Evolutionary conservation across 768 basidiomycete genomes (phyloP), one percentile per base, ranked within the genome.

Genomic region (Chlorophyllum brunneum): DNA sequence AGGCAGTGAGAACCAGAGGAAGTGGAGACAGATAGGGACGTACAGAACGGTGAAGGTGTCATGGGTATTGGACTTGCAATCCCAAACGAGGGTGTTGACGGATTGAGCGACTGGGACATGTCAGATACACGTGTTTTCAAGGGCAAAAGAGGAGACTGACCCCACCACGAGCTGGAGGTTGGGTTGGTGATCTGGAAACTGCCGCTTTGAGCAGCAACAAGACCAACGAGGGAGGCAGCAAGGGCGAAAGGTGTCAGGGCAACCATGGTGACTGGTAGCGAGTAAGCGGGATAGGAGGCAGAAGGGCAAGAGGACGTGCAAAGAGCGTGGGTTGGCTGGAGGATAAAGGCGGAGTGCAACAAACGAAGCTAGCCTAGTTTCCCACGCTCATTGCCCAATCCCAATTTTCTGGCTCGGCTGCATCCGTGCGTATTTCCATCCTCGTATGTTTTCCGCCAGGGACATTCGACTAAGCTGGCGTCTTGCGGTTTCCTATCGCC

Each of bases 71-170:
- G 70, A 61, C 2, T 72, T 38, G 67, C 86, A 88, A 2, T 69
- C 70, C 86, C 86, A 88, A 2, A 65, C 58, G 37, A 88, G 59
- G n/a, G 70, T 72, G 63, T 88, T 88, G n/a, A 42, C 20, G 7
- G 81, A 79, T 47, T 71, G 56, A 8, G 79, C 74, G 51, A 88
- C 86, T 87, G 59, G 41, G 26, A 42, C n/a, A 51, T 24, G 24
- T 15, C 27, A 37, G 15, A 26, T 33, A 41, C 31, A 6, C 27
- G 31, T 48, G 39, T 40, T 26, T 46, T 44, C 34, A 37, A 42
- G 46, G 23, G 13, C 41, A 46, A 30, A 40, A 49, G 18, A 38
- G 34, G 29, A 9, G 38, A 7, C 80, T 44, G 54, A 86, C 84
- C 78, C 84, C 84, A 86, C 83, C 83, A 86, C 6, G 67, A 61